Percentiles rank a stretch among this genome's conserved stretches.
Conservation (phyloP, 371 early-diverging fungal genomes). For the Rhizomucor miehei region DNA sequence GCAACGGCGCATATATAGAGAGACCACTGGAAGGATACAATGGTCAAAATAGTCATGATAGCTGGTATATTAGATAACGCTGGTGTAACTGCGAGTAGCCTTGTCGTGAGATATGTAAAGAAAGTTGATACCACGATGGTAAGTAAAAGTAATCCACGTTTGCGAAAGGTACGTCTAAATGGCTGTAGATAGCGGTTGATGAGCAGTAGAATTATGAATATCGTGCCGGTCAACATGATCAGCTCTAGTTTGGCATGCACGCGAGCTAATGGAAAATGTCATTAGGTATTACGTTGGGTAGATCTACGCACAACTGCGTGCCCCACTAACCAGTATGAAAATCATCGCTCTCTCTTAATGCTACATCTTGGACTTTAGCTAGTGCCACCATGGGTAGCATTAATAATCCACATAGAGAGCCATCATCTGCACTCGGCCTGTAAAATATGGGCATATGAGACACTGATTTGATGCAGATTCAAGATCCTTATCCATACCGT, state of each 20-base stretch:
- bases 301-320: neutral
- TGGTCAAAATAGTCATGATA: constrained; percentile 21
- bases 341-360: constrained; percentile 10
- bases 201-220: constrained; percentile 25
- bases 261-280: constrained; percentile 11
- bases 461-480: too few relatives aligned
- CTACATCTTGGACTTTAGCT: constrained; percentile 31
- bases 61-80: constrained; percentile 23
- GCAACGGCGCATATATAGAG: constrained; percentile 42
- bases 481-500: too few relatives aligned
- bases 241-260: constrained; percentile 33
- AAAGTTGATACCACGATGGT: constrained; percentile 31
- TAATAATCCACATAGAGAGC: constrained; percentile 37
- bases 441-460: neutral
- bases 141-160: constrained; percentile 35
- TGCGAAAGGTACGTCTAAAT: constrained; percentile 31
- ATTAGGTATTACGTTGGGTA: neutral
- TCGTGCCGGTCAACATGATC: constrained; percentile 27
- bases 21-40: constrained; percentile 39
- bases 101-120: constrained; percentile 26
- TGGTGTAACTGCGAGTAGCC: constrained; percentile 19
- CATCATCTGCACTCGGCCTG: constrained; percentile 49
- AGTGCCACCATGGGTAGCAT: constrained; percentile 41
- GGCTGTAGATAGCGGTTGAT: constrained; percentile 30
- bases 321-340: constrained; percentile 18